Base-by-base conservation (phyloP, 2,329 filamentous ascomycete species). In the Sporothrix humicola region DNA sequence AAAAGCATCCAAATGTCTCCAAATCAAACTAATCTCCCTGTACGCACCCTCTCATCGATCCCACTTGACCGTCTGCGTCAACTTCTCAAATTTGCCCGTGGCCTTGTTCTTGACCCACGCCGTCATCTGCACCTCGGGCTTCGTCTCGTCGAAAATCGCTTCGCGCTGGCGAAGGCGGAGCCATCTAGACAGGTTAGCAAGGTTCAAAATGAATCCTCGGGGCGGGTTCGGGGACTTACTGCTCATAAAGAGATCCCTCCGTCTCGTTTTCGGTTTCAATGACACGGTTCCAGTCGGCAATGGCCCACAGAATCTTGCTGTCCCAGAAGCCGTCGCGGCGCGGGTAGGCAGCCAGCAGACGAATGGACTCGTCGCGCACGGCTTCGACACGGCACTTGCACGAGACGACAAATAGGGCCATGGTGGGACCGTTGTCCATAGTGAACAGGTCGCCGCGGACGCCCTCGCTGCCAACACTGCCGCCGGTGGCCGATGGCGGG, bases 341-440 rank as follows among this genome's bases (percentile, higher is more conserved):
- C 2, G 83, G 83, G 42, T 85, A 83, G 65, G 80, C 77, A 3
- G 78, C 78, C n/a, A 85, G 77, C 23, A 85, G 81, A 7, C 80
- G 78, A 4, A 83, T 81, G 1, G 84, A 81, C 4, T 84, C 81
- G 3, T 80, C 79, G 9, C 82, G 78, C 2, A 85, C 81, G 0
- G 76, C 72, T 5, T 77, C 77, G 66, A 84, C 82, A 8, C 83
- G 80, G 63, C 83, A 85, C 7, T 81, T 82, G 77, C 83, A 82
- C 0, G 83, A 79, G 3, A 82, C 80, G 4, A 84, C 76, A 31
- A 84, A 83, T 3, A 86, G 77, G 0, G 83, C 83, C 83, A 84
- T 84, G 7, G 83, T 84, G 77, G 83, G 84, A 0, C 84, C 84
- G 2, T 83, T 81, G 73, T 85, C 84, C 82, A 85, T 83, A 0